Evolutionary conservation across 2,329 filamentous ascomycete species (phyloP).

Genomic region (Ceratocystis ficicola): DNA sequence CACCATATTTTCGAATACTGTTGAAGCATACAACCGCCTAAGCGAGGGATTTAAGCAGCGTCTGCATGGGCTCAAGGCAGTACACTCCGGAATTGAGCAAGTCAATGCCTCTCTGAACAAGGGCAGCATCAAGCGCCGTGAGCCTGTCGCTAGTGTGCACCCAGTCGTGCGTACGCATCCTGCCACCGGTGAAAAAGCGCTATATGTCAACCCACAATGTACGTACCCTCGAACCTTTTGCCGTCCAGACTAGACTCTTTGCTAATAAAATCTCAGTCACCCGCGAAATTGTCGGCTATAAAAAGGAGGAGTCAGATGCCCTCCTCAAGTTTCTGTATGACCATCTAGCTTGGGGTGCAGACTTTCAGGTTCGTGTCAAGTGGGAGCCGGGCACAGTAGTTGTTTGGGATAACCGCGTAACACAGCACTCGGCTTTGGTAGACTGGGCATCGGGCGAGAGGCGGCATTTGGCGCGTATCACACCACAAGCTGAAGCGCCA

Average conservation of each 20-base stretch:
- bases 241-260: not conserved
- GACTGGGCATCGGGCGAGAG: constrained; percentile 73
- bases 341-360: constrained; percentile 43
- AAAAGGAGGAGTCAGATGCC: constrained; percentile 74
- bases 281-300: constrained; percentile 65
- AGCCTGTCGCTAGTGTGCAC: constrained; percentile 62
- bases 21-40: constrained; percentile 67
- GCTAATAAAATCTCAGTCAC: constrained; percentile 44
- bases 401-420: constrained; percentile 76
- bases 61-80: constrained; percentile 66
- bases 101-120: constrained; percentile 54
- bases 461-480: constrained; percentile 68
- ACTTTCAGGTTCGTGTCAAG: constrained; percentile 48
- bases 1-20: constrained; percentile 70
- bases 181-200: constrained; percentile 67
- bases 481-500: constrained; percentile 67
- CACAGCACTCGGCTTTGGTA: constrained; percentile 63
- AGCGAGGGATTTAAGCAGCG: constrained; percentile 68
- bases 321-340: constrained; percentile 59
- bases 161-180: constrained; percentile 74
- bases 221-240: constrained; percentile 29
- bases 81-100: constrained; percentile 75
- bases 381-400: constrained; percentile 74
- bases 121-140: constrained; percentile 60
- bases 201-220: constrained; percentile 78